Evolutionary conservation across 2,329 filamentous ascomycete genomes (phyloP), one percentile per base, ranked within the genome.

Genomic region (Penicillium freii): DNA sequence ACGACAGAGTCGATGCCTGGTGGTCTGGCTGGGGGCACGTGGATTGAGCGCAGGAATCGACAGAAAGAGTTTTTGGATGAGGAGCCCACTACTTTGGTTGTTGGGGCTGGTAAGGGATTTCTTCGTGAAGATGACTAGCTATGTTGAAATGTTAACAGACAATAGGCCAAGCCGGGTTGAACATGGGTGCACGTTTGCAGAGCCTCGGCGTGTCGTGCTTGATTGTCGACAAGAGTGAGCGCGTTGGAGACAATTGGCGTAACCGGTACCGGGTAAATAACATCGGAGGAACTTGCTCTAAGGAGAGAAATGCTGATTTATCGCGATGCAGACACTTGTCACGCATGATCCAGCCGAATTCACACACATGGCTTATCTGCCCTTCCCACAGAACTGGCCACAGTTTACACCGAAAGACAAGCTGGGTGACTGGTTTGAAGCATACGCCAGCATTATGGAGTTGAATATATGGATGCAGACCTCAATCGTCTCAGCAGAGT

Each of bases 221-320:
- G 19, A 69, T 82, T 31, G 64, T 82, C 15, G 80, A 82, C 50
- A 73, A 74, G 51, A 76, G 78, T 39, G 68, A 74, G 17, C 69
- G 75, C 0, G 69, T 82, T 10, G 80, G 80, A 5, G 80, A 82
- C 58, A 80, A 79, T 49, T 82, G 81, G 81, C 68, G 78, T 3
- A 73, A 77, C 17, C 73, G 81, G n/a, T 83, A 83, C 58, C 71
- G 75, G 25, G 73, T 75, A 50, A 52, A 61, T 57, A 39, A n/a
- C 11, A 34, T n/a, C 9, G 1, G 21, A 27, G 10, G 21, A 10
- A 19, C n/a, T 11, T 19, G 6, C 11, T 1, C 4, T 15, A 33
- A 19, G 7, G 9, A 27, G 21, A 33, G 17, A 21, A 36, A 44
- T 33, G 52, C 33, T 11, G 5, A 45, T 36, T 25, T 33, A 7